A percentile compares a stretch with the other conserved stretches of the same genome.
Evolutionary conservation across 1,284 basidiomycete species (phyloP).

Genomic region (Inonotus obliquus): DNA sequence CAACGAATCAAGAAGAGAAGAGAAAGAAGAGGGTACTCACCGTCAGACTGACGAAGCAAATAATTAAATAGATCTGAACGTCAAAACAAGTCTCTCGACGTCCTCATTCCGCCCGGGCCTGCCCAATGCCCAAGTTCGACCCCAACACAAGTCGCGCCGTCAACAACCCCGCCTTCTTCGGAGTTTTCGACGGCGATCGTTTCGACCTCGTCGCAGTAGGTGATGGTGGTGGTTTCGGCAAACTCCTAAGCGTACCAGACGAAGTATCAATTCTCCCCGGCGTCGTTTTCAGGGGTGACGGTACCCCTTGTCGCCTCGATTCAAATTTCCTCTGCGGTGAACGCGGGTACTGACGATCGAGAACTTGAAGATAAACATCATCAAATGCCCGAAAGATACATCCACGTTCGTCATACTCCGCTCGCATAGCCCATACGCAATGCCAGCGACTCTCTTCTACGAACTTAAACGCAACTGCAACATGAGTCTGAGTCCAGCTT

Average conservation of each 20-base stretch:
- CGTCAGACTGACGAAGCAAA: not conserved
- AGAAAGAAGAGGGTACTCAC: not conserved
- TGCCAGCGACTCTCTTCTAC: constrained; percentile 46
- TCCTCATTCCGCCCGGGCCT: too few relatives aligned
- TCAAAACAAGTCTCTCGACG: not conserved
- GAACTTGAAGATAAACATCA: constrained; percentile 40
- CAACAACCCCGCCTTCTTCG: not conserved
- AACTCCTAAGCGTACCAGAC: not conserved
- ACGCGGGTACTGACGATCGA: constrained; percentile 15
- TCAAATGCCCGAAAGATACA: constrained; percentile 58
- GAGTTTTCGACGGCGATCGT: not conserved
- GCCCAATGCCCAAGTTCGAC: too few relatives aligned
- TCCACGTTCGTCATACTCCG: constrained; percentile 40
- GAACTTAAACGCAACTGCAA: constrained; percentile 45
- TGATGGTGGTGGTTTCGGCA: not conserved
- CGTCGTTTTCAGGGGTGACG: not conserved
- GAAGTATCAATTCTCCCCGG: not conserved
- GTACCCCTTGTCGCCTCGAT: not conserved
- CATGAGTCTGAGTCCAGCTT: constrained; percentile 55
- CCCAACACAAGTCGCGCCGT: too few relatives aligned
- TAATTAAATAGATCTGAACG: not conserved
- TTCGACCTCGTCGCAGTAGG: not conserved
- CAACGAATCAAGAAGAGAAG: too few relatives aligned
- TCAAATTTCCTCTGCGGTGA: constrained; percentile 12
- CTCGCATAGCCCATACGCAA: constrained; percentile 56